These are phyloP conservation scores for Cutaneotrichosporon spelunceum DNA, from an alignment of 1,284 basidiomycete species.

Conservation along the genomic window DNA sequence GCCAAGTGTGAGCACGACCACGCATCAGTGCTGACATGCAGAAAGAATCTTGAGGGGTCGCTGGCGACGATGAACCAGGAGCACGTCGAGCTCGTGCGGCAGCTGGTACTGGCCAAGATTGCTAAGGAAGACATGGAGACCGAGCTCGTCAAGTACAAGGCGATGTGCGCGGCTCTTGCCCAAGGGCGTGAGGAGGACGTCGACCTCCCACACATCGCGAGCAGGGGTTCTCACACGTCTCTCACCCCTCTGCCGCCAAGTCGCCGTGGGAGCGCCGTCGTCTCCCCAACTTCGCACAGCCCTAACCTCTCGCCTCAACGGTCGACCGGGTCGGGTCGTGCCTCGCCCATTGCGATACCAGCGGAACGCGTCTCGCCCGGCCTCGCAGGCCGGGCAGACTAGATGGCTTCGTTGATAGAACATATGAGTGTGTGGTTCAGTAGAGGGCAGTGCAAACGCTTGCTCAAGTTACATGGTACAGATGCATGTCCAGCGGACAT, in stretches of 20 bases:
- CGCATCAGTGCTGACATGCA: slow-evolving; percentile 39
- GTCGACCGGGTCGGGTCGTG: background rate
- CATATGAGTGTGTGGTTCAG: background rate
- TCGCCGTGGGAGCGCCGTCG: background rate
- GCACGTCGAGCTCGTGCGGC: slow-evolving; percentile 62
- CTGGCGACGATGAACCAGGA: slow-evolving; percentile 64
- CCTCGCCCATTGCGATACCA: background rate
- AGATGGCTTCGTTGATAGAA: background rate
- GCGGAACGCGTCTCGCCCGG: slow-evolving; percentile 1
- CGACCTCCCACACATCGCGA: slow-evolving; percentile 15
- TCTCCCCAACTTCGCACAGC: background rate
- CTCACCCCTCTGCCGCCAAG: background rate
- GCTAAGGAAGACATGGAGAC: slow-evolving; percentile 84
- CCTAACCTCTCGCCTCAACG: slow-evolving; percentile 1
- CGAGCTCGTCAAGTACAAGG: slow-evolving; percentile 85
- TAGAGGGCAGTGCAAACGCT: slow-evolving; percentile 1
- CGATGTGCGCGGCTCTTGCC: slow-evolving; percentile 61
- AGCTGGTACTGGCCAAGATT: slow-evolving; percentile 79
- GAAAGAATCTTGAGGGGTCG: slow-evolving; percentile 71
- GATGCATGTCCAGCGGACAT: background rate
- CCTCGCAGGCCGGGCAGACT: background rate
- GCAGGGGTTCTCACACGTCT: slow-evolving; percentile 3
- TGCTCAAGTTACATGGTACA: slow-evolving; percentile 8
- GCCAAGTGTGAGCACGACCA: slow-evolving; percentile 66
- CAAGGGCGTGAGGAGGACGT: slow-evolving; percentile 13